These are phyloP conservation scores for Scheffersomyces quercinus DNA, from an alignment of 1,139 yeast species.

Conservation along the genomic window DNA sequence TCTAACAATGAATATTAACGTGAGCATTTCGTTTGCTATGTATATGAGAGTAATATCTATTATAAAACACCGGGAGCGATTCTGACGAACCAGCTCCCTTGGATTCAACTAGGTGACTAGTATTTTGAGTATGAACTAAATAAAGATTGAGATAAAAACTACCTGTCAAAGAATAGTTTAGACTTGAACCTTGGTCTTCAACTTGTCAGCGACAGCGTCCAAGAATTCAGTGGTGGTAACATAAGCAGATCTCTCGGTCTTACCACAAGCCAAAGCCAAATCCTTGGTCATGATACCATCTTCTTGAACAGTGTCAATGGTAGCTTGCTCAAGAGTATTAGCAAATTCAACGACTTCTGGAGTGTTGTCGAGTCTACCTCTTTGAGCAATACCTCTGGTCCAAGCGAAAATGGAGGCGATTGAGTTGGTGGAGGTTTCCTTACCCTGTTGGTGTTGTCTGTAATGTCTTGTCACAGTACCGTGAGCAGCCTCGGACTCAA, in stretches of 20 bases:
- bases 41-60: neutral
- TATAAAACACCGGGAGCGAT: neutral
- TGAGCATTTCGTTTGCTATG: neutral
- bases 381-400: constrained; percentile 89
- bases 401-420: constrained; percentile 98
- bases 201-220: constrained; percentile 63
- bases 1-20: too few relatives aligned
- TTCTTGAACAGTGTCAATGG: constrained; percentile 78
- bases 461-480: constrained; percentile 97
- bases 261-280: constrained; percentile 84
- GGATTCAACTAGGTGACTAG: neutral
- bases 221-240: constrained; percentile 91
- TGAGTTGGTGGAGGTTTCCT: constrained; percentile 96
- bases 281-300: constrained; percentile 96
- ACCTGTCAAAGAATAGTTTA: constrained; percentile 8
- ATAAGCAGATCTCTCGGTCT: constrained; percentile 74
- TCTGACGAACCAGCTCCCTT: neutral
- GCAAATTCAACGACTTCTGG: constrained; percentile 85
- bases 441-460: constrained; percentile 93
- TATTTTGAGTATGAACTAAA: neutral
- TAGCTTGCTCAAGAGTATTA: constrained; percentile 73
- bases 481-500: constrained; percentile 96
- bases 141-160: neutral
- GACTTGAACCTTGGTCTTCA: constrained; percentile 17
- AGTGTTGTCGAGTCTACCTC: constrained; percentile 85